Percentiles rank a stretch among this genome's conserved stretches.
Conservation (phyloP, 2,329 filamentous ascomycete species). For the Mycosphaerella arachidis region DNA sequence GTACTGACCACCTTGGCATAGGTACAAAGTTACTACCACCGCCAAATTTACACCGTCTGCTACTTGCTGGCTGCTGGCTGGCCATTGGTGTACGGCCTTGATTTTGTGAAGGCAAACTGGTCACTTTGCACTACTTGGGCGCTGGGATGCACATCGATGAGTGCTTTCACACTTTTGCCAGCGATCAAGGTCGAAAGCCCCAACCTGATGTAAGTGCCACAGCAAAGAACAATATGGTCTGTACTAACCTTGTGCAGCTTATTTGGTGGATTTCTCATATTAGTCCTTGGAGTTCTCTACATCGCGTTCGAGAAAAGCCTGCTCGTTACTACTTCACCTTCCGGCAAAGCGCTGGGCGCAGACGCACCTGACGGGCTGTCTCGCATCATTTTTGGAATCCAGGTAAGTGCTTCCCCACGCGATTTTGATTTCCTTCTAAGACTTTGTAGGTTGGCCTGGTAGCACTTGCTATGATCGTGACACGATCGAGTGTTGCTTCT, state of each 20-base stretch:
- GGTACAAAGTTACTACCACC: slow-evolving; percentile 88
- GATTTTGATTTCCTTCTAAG: slow-evolving; percentile 18
- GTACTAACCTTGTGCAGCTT: slow-evolving; percentile 47
- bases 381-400: slow-evolving; percentile 60
- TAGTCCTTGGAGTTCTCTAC: slow-evolving; percentile 69
- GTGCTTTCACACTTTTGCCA: slow-evolving; percentile 80
- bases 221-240: background rate
- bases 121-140: slow-evolving; percentile 67
- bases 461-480: slow-evolving; percentile 76
- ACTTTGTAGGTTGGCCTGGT: slow-evolving; percentile 64
- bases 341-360: slow-evolving; percentile 28
- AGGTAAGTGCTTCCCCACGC: slow-evolving; percentile 44
- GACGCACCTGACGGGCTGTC: slow-evolving; percentile 46
- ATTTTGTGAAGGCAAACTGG: slow-evolving; percentile 65
- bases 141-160: slow-evolving; percentile 75
- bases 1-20: slow-evolving; percentile 34
- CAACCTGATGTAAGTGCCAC: slow-evolving; percentile 60
- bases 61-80: slow-evolving; percentile 74
- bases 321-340: slow-evolving; percentile 40
- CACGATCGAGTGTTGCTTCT: slow-evolving; percentile 76
- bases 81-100: slow-evolving; percentile 68
- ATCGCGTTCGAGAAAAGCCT: slow-evolving; percentile 70
- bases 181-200: slow-evolving; percentile 80
- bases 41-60: slow-evolving; percentile 77
- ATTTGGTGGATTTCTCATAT: slow-evolving; percentile 73